These are phyloP conservation scores for Suaeda aralocaspica DNA, from an alignment of 148 eudicot genomes.

Conservation along the genomic window DNA sequence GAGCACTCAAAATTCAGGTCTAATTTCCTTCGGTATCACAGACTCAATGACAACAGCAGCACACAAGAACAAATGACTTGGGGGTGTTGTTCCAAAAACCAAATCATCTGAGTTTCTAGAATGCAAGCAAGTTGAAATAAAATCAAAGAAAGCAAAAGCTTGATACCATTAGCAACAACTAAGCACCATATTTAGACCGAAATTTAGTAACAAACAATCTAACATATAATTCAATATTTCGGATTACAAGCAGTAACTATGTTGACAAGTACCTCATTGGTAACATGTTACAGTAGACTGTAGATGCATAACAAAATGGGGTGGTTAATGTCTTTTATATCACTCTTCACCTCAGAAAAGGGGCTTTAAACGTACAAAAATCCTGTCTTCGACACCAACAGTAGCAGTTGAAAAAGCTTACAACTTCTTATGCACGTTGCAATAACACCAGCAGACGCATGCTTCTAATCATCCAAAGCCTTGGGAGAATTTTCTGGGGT, in stretches of 20 bases:
- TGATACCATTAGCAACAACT: not conserved
- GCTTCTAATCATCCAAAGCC: constrained; percentile 41
- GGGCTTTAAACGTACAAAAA: constrained; percentile 8
- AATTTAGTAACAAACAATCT: constrained; percentile 3
- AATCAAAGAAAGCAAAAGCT: not conserved
- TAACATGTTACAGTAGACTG: constrained; percentile 21
- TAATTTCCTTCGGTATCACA: not conserved
- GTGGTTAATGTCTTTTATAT: constrained; percentile 6
- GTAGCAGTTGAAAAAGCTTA: not conserved
- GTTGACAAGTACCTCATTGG: constrained; percentile 19
- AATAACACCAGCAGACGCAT: constrained; percentile 4
- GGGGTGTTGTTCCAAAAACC: not conserved
- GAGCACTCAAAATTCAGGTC: not conserved
- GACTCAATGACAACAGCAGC: too few species aligned
- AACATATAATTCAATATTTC: constrained; percentile 12
- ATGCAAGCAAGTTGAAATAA: not conserved
- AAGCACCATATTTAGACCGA: not conserved
- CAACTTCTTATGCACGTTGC: constrained; percentile 4
- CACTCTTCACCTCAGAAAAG: constrained; percentile 1
- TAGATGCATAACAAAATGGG: constrained; percentile 13
- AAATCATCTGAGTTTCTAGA: not conserved
- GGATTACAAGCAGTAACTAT: constrained; percentile 11
- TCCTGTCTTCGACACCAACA: constrained; percentile 3
- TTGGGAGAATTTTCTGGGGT: constrained; percentile 85
- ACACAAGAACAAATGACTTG: not conserved